These are phyloP conservation scores for Arthrobotrys iridis DNA, from an alignment of 2,329 filamentous ascomycete genomes.

Conservation along the genomic window DNA sequence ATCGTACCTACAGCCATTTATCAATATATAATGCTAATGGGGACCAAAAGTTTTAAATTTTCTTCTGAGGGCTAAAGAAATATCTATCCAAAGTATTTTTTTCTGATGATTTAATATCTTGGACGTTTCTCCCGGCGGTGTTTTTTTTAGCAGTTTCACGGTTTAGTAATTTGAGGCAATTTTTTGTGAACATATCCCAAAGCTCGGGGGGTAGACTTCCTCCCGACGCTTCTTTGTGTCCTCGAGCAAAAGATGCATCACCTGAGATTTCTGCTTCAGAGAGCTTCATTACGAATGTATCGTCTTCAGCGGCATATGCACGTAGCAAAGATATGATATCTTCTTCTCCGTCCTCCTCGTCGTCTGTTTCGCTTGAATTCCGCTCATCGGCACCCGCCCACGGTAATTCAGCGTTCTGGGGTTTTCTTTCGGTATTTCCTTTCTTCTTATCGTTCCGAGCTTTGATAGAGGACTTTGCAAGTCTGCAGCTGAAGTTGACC, in stretches of 20 bases:
- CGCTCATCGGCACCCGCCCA: constrained; percentile 66
- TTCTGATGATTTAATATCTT: not conserved
- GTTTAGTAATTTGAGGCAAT: constrained; percentile 25
- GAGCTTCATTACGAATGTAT: constrained; percentile 58
- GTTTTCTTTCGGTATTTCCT: constrained; percentile 64
- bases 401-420: constrained; percentile 66
- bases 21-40: too few relatives aligned
- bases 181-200: constrained; percentile 72
- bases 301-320: constrained; percentile 55
- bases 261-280: constrained; percentile 65
- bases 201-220: constrained; percentile 71
- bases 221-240: constrained; percentile 74
- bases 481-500: constrained; percentile 75
- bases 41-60: too few relatives aligned
- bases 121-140: not conserved
- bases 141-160: not conserved
- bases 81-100: constrained; percentile 12
- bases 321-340: constrained; percentile 46
- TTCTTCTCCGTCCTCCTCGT: constrained; percentile 41
- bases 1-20: too few relatives aligned
- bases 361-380: constrained; percentile 60
- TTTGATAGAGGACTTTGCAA: constrained; percentile 63
- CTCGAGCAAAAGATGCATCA: constrained; percentile 70
- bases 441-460: not conserved
- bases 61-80: constrained; percentile 14